Conservation (phyloP, 2,329 filamentous ascomycete species). For the Dissoconium aciculare region DNA sequence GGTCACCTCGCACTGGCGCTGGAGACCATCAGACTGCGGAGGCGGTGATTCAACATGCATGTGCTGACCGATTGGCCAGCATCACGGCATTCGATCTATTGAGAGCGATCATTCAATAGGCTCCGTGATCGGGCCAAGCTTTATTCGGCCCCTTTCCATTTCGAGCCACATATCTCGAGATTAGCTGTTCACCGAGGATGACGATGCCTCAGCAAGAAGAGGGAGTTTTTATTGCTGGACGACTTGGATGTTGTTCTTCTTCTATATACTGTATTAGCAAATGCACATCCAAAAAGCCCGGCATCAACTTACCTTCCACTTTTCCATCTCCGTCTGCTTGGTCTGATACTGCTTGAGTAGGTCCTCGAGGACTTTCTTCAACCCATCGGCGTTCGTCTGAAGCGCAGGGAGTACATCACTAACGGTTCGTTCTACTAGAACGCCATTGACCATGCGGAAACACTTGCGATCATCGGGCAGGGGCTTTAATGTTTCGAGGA, state of each 20-base stretch:
- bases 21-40: too few species aligned
- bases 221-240: constrained; percentile 51
- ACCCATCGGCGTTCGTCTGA: constrained; percentile 81
- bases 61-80: too few species aligned
- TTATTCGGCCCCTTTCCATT: too few species aligned
- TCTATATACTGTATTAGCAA: constrained; percentile 37
- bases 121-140: too few species aligned
- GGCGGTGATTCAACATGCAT: too few species aligned
- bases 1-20: too few species aligned
- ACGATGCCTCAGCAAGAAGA: too few species aligned
- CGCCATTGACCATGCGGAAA: constrained; percentile 97
- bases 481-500: constrained; percentile 78
- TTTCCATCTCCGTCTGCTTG: constrained; percentile 90
- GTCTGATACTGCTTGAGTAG: constrained; percentile 90
- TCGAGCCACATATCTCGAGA: too few species aligned
- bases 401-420: constrained; percentile 82
- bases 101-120: too few species aligned
- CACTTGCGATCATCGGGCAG: constrained; percentile 79
- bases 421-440: constrained; percentile 85
- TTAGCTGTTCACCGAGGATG: too few species aligned
- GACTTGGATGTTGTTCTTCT: constrained; percentile 79
- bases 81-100: too few species aligned
- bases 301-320: constrained; percentile 69
- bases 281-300: constrained; percentile 2
- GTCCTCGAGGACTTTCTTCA: constrained; percentile 89